Evolutionary conservation across 2,329 filamentous ascomycete genomes (phyloP), one percentile per base, ranked within the genome.

Genomic region (Dothideomycetes sp.): DNA sequence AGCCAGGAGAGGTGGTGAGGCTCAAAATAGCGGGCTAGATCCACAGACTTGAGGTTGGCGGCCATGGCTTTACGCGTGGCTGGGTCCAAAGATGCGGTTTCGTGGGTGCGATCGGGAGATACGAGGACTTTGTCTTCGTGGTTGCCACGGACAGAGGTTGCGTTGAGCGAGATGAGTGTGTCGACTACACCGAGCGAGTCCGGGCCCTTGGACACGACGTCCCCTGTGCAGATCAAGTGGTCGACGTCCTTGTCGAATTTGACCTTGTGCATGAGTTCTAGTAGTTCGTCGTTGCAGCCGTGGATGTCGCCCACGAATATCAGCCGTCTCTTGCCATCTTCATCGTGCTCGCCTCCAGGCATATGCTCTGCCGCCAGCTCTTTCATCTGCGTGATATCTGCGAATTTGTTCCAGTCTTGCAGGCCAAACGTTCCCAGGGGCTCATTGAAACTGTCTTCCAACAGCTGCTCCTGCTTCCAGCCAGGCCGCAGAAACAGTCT

Each of bases 221-320:
- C 84, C 35, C 86, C 86, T 1, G 77, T 71, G 34, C 89, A 69
- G 15, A 94, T 68, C 30, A 94, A 63, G 54, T 89, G 83, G 58
- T 94, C 89, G 36, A 63, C 66, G 11, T 68, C 62, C 18, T 62
- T 56, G 43, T 80, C 59, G 59, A 85, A 89, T 12, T 68, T 56
- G 16, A 82, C 64, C 52, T 84, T 79, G 4, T 71, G 57, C 18
- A 96, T 70, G 10, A 96, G 69, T 12, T 68, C 56, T 24, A 62
- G 49, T 45, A 77, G 69, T 45, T 86, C 74, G 10, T 72, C 58
- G 49, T 76, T 76, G 66, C 91, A 91, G 36, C 91, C 91, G 63
- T 96, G 89, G 11, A 96, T 85, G 62, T 98, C 91, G 40, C 91
- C 89, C 24, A 96, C 69, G 45, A 96, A 69, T 24, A 96, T 67